Percentiles rank a stretch among this genome's conserved stretches.
Conservation (phyloP, 768 basidiomycete species). For the Phaffia australis region DNA sequence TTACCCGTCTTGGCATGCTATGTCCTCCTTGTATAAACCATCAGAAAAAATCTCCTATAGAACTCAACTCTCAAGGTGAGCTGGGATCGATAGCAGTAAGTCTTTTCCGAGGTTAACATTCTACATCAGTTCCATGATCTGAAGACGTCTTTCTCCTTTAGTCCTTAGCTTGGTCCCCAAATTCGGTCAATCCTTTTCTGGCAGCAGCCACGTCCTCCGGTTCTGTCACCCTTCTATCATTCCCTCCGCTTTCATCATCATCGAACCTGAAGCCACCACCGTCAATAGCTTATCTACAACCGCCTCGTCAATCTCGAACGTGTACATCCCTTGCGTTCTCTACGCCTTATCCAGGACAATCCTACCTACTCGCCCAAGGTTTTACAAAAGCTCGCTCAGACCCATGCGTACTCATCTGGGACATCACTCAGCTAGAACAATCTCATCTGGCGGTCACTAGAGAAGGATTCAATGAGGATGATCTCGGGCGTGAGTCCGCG, state of each 20-base stretch:
- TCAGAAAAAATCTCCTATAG: constrained; percentile 1
- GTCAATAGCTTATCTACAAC: neutral
- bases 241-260: constrained; percentile 1
- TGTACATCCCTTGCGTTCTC: constrained; percentile 22
- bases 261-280: neutral
- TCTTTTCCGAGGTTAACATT: no score
- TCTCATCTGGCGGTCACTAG: no score
- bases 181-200: constrained; percentile 3
- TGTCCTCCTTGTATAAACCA: neutral
- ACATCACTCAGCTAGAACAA: neutral
- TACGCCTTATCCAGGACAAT: neutral
- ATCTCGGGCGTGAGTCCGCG: no score
- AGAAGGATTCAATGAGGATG: no score
- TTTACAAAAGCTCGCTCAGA: constrained; percentile 21
- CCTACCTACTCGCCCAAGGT: constrained; percentile 22
- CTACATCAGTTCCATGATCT: constrained; percentile 1
- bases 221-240: constrained; percentile 9
- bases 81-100: constrained; percentile 2
- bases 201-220: constrained; percentile 7
- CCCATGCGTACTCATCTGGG: constrained; percentile 20
- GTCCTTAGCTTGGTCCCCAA: constrained; percentile 22
- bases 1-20: neutral
- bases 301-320: constrained; percentile 9
- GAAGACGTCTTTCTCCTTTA: neutral
- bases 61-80: constrained; percentile 15